Evolutionary conservation across 2,329 filamentous ascomycete genomes (phyloP), one percentile per base, ranked within the genome.

Genomic region (Paecilomyces formosus): DNA sequence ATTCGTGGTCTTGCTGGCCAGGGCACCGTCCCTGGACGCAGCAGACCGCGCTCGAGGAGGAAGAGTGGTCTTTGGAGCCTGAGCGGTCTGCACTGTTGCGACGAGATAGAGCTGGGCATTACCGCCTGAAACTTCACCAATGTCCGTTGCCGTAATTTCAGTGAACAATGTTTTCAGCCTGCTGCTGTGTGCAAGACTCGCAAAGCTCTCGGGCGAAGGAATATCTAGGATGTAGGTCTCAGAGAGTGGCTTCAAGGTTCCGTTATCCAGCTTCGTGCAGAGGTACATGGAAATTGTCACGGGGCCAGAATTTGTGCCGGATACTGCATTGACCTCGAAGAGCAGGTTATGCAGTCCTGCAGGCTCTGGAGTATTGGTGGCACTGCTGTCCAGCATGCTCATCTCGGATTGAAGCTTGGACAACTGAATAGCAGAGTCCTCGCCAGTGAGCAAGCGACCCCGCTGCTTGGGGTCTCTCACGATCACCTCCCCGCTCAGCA

Each of bases 361-460:
- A 65, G 91, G 80, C 65, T 88, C 92, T 15, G 84, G 75, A 9
- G 84, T 78, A 3, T 84, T 80, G 21, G 84, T 83, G 0, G 92
- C 92, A n/a, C 87, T 85, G 65, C 90, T 88, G 59, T 96, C 88
- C 53, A 99, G 80, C 67, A 97, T 82, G 73, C 92, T 96, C 94
- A 99, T 99, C 70, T 92, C 85, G 3, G 94, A 95, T 77, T 99
- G 95, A 58, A 97, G 79, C 70, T 87, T 91, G 6, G 93, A 93
- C 64, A 97, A 85, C 59, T 96, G 89, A 28, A 97, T 89, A 3
- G 94, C 90, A 0, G 92, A 96, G 74, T 99, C 94, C 56, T 97
- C 89, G 12, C 90, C 91, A 0, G 92, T 97, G 66, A 99, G 76
- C 28, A 97, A 86, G 53, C 92, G 86, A 8, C 94, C 94, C 30